phyloP scores from a whole-genome alignment of 352 stramenopile species.

The Thalassiosira hispida region DNA sequence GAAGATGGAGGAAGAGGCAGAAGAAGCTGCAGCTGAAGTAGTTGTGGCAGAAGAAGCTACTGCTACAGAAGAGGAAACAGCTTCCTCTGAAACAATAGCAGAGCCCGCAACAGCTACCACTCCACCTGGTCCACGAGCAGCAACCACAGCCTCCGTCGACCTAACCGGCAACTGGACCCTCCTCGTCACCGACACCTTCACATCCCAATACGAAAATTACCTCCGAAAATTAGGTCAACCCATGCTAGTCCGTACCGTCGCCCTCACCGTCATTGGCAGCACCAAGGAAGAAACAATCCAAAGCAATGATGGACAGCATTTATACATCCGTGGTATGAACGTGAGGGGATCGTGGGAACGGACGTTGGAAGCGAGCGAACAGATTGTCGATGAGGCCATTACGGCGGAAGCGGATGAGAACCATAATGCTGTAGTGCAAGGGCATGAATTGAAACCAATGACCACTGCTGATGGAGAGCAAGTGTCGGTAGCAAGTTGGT shows the following conservation, averaged over 20 bases:
- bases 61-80: not conserved
- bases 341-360: constrained; percentile 78
- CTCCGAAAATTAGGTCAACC: constrained; percentile 74
- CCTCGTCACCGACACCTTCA: constrained; percentile 79
- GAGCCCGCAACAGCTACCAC: not conserved
- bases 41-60: not conserved
- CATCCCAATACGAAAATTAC: constrained; percentile 80
- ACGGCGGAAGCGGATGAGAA: not conserved
- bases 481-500: constrained; percentile 76
- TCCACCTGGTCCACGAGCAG: constrained; percentile 20
- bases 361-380: constrained; percentile 63
- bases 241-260: constrained; percentile 68
- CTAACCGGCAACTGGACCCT: constrained; percentile 79
- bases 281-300: constrained; percentile 78
- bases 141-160: constrained; percentile 57
- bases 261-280: constrained; percentile 66
- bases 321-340: constrained; percentile 75
- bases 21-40: not conserved
- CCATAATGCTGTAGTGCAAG: constrained; percentile 40
- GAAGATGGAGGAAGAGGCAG: not conserved
- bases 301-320: constrained; percentile 54
- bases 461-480: constrained; percentile 74
- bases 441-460: constrained; percentile 58
- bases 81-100: not conserved
- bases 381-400: constrained; percentile 5